Evolutionary conservation across 2,329 filamentous ascomycete genomes (phyloP).

Genomic region (Torrubiella hemipterigena): DNA sequence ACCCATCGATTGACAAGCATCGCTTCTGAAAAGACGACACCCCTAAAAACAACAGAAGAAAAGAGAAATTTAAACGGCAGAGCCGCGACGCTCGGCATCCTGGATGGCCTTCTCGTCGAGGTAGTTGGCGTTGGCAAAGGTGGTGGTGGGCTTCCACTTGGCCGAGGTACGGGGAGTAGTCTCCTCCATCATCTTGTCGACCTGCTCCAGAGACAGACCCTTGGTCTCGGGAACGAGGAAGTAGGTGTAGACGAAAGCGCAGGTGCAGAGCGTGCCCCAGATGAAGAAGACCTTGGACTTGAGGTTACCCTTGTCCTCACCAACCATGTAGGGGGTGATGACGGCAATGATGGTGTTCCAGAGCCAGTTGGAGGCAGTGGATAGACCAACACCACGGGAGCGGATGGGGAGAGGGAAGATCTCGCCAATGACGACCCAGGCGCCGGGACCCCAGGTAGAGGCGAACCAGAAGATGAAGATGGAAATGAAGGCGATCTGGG

Average conservation of each 20-base stretch:
- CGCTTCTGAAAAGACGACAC: slow-evolving; percentile 1
- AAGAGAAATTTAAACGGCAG: slow-evolving; percentile 17
- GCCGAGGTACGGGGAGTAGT: slow-evolving; percentile 62
- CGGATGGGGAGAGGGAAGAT: slow-evolving; percentile 85
- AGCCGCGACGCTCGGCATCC: slow-evolving; percentile 17
- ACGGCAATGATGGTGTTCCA: slow-evolving; percentile 68
- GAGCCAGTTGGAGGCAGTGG: slow-evolving; percentile 83
- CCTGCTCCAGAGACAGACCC: slow-evolving; percentile 66
- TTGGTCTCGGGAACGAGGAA: slow-evolving; percentile 66
- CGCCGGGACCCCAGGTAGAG: slow-evolving; percentile 73
- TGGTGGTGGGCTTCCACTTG: slow-evolving; percentile 62
- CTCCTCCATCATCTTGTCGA: slow-evolving; percentile 85
- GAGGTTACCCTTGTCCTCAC: slow-evolving; percentile 49
- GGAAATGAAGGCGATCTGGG: slow-evolving; percentile 78
- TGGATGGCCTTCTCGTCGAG: slow-evolving; percentile 16
- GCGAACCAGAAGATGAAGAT: slow-evolving; percentile 93
- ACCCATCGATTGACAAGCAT: too few relatives aligned
- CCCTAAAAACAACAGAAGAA: neutral
- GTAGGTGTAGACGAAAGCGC: slow-evolving; percentile 53
- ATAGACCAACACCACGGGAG: slow-evolving; percentile 74
- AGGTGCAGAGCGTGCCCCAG: slow-evolving; percentile 56
- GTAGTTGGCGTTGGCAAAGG: slow-evolving; percentile 44
- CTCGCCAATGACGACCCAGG: slow-evolving; percentile 78
- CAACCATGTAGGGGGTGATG: slow-evolving; percentile 64
- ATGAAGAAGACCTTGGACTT: slow-evolving; percentile 63